phyloP scores from a whole-genome alignment of 768 basidiomycete species.

The Suillus paluster region DNA sequence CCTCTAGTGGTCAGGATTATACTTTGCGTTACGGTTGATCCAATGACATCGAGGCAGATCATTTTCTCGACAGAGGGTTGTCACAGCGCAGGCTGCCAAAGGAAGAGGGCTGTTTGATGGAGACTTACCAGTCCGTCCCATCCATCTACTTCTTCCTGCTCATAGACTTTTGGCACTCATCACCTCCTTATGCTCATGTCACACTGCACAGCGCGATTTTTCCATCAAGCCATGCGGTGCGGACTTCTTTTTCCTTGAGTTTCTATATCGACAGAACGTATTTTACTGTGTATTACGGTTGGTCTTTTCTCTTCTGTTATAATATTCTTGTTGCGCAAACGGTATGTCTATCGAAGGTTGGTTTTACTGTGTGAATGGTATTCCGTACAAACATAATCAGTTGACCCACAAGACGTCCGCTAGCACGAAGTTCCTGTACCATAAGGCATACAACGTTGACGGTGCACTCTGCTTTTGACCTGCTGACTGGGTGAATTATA shows the following conservation, averaged over 20 bases:
- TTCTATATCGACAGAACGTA: slow-evolving; percentile 26
- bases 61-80: slow-evolving; percentile 22
- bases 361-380: slow-evolving; percentile 7
- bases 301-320: slow-evolving; percentile 27
- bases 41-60: slow-evolving; percentile 16
- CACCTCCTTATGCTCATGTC: slow-evolving; percentile 20
- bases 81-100: not conserved
- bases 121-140: slow-evolving; percentile 43
- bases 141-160: slow-evolving; percentile 32
- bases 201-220: slow-evolving; percentile 10
- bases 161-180: slow-evolving; percentile 30
- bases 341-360: slow-evolving; percentile 11
- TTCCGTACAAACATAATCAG: not conserved
- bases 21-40: slow-evolving; percentile 23
- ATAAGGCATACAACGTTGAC: not conserved
- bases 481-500: slow-evolving; percentile 2
- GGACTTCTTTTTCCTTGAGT: slow-evolving; percentile 21
- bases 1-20: slow-evolving; percentile 46
- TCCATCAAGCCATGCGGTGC: slow-evolving; percentile 30
- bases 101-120: slow-evolving; percentile 22
- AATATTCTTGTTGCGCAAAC: slow-evolving; percentile 13
- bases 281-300: slow-evolving; percentile 35
- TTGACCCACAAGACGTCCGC: slow-evolving; percentile 7
- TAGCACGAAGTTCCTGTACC: not conserved
- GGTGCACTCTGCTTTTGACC: not conserved